These are phyloP conservation scores for Calocera cornea DNA, from an alignment of 768 basidiomycete genomes.

Conservation along the genomic window DNA sequence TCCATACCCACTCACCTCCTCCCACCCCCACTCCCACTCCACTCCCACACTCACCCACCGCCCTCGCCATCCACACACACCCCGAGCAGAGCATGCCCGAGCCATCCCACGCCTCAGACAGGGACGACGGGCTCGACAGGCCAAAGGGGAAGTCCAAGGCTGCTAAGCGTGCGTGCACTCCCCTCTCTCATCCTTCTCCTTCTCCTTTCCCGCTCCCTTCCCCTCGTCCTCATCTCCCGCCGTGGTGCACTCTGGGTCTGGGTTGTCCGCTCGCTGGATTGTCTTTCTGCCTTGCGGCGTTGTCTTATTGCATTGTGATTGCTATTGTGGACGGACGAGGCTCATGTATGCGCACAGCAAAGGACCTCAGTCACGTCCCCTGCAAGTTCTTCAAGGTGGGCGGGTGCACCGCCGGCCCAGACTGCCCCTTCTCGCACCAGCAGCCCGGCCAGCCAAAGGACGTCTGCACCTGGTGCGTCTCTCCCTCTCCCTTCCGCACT, in stretches of 20 bases:
- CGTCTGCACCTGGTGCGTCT: constrained; percentile 62
- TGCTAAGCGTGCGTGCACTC: not conserved
- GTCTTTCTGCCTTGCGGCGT: too few relatives aligned
- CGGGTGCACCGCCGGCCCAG: constrained; percentile 82
- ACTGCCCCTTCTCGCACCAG: constrained; percentile 89
- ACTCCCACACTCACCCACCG: too few relatives aligned
- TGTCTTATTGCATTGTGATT: too few relatives aligned
- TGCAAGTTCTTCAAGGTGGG: constrained; percentile 97
- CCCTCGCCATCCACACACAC: too few relatives aligned
- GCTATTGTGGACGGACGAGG: not conserved
- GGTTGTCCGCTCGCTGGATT: too few relatives aligned
- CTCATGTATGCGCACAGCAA: constrained; percentile 28
- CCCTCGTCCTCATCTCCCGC: too few relatives aligned
- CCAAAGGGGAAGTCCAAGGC: not conserved
- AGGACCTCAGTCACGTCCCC: constrained; percentile 89
- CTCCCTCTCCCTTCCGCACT: not conserved
- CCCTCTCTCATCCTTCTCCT: not conserved
- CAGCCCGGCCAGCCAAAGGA: constrained; percentile 73
- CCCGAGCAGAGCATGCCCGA: too few relatives aligned
- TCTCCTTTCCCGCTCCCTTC: too few relatives aligned
- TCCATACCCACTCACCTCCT: too few relatives aligned
- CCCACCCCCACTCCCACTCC: too few relatives aligned
- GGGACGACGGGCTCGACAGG: not conserved
- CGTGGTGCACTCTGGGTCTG: too few relatives aligned
- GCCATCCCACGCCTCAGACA: not conserved